These are phyloP conservation scores for Delonix regia DNA, from an alignment of 306 rosid species.

Conservation along the genomic window DNA sequence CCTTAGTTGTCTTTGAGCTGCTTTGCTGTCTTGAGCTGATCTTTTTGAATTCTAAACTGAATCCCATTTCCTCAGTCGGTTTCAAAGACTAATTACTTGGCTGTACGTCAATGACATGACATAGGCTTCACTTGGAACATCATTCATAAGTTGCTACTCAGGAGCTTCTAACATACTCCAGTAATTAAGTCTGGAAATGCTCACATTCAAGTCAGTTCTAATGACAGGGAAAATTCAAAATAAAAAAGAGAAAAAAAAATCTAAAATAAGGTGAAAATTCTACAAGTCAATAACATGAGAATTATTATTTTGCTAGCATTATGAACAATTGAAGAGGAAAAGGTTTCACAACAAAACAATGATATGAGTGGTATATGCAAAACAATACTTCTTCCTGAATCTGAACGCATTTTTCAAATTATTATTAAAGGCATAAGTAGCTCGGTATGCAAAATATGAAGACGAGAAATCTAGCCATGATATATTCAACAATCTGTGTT, in stretches of 20 bases:
- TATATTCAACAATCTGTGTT: slow-evolving; percentile 13
- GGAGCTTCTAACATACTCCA: not conserved
- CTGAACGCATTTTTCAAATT: not conserved
- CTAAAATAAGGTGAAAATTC: not conserved
- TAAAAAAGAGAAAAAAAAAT: not conserved
- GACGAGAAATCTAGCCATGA: slow-evolving; percentile 12
- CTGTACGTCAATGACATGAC: slow-evolving; percentile 40
- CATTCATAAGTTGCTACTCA: slow-evolving; percentile 28
- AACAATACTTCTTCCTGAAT: not conserved
- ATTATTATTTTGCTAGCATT: not conserved
- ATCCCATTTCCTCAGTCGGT: slow-evolving; percentile 61
- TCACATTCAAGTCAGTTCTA: slow-evolving; percentile 32
- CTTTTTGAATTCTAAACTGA: slow-evolving; percentile 53
- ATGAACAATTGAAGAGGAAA: not conserved
- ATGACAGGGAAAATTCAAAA: not conserved
- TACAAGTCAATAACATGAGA: not conserved
- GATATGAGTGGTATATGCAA: not conserved
- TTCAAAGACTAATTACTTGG: slow-evolving; percentile 42
- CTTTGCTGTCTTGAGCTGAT: slow-evolving; percentile 54
- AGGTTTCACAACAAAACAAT: not conserved
- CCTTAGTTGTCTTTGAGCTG: slow-evolving; percentile 50
- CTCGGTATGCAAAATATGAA: not conserved
- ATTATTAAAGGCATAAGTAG: slow-evolving; percentile 12
- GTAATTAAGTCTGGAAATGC: slow-evolving; percentile 29
- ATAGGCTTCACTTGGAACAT: slow-evolving; percentile 35